These are phyloP conservation scores for Huntiella moniliformis DNA, from an alignment of 2,329 filamentous ascomycete genomes.

Conservation along the genomic window DNA sequence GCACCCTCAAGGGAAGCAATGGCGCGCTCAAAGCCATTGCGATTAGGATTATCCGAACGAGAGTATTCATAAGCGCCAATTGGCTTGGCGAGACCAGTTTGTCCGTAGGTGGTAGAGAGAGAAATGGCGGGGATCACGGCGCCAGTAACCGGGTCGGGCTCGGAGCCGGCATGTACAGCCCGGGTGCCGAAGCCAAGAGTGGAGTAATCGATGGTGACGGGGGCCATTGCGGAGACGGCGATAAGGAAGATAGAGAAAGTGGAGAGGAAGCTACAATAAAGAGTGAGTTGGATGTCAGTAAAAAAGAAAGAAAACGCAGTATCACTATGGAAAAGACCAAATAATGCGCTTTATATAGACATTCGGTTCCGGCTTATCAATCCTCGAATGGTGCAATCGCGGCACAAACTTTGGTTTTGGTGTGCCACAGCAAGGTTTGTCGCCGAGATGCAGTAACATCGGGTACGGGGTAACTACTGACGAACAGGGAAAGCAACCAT, in stretches of 20 bases:
- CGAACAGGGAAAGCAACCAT: too few species aligned
- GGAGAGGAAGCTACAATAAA: background rate
- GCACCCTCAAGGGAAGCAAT: constrained; percentile 86
- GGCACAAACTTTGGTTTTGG: too few species aligned
- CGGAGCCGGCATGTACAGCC: constrained; percentile 82
- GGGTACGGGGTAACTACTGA: too few species aligned
- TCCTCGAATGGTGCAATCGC: too few species aligned
- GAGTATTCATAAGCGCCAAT: constrained; percentile 86
- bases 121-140: constrained; percentile 95
- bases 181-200: constrained; percentile 72
- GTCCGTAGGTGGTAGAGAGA: constrained; percentile 90
- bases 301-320: background rate
- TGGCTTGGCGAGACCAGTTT: constrained; percentile 70
- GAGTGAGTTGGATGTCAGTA: background rate
- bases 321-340: background rate
- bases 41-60: constrained; percentile 83
- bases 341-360: too few species aligned
- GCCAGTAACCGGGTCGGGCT: constrained; percentile 77
- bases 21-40: constrained; percentile 81
- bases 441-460: too few species aligned
- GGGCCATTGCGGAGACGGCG: constrained; percentile 3
- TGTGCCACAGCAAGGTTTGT: too few species aligned
- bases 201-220: constrained; percentile 14
- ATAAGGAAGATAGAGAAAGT: background rate
- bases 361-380: too few species aligned